Base-by-base conservation (phyloP, 2,329 filamentous ascomycete genomes). In the Bertia moriformis region DNA sequence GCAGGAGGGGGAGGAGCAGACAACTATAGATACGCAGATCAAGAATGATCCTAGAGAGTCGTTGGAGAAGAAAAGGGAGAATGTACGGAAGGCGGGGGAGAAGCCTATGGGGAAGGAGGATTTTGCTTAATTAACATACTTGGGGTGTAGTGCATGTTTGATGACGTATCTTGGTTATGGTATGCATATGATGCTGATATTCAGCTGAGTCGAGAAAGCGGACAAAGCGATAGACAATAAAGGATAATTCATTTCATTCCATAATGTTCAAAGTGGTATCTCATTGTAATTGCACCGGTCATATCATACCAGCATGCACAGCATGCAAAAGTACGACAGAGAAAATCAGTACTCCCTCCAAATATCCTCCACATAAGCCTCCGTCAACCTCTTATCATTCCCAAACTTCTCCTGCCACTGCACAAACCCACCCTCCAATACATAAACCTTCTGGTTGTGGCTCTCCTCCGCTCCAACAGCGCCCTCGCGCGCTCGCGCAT, bases 391-490 rank as follows among this genome's bases (percentile, higher is more conserved):
- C 53, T 78, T 66, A 60, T 96, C 87, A 39, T 73, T 65, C 0
- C 87, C 89, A 59, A 79, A 84, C 48, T 71, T 65, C 61, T 93
- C 78, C 68, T 94, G 87, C 91, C 91, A 98, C 41, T 79, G 74
- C 13, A 76, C 71, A 54, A 96, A 98, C 1, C 91, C 91, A 0
- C 76, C 71, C 38, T 93, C 83, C 3, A 96, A 65, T 4, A 96
- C 77, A 56, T 73, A 82, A 4, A 96, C 80, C 49, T 77, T 73
- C 63, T 95, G 89, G 24, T 59, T 49, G 39, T 52, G 53, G 12
- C 44, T 47, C 27, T 46, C 48, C 14, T 53, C 46, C 15, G 44
- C 46, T 13, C 38, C 49, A 19, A 42, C 47, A 14, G 32, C 32
- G 15, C 75, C 37, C 76, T 67, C 61, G 87, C 82, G 24, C 82